Base-by-base conservation (phyloP, 495 filamentous ascomycete genomes). In the Penicillium odoratum region DNA sequence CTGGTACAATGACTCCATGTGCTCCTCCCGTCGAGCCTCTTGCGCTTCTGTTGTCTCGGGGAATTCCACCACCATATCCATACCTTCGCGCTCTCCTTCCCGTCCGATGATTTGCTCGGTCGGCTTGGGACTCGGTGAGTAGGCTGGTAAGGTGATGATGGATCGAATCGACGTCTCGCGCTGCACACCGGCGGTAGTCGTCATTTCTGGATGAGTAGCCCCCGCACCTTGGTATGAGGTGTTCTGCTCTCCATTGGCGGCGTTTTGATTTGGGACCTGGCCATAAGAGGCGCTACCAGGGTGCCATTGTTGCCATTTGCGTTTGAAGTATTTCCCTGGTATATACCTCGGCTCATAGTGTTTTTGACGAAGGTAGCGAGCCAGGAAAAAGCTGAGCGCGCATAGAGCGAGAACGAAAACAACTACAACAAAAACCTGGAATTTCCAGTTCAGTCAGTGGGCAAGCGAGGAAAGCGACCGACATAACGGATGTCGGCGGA, bases 1-100 rank as follows among this genome's bases (percentile, higher is more conserved):
- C 66, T 96, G 90, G 72, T 96, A 98, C 26, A 98, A 70, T 7
- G 89, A 81, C 46, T 93, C 89, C 94, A 98, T 98, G 65, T 98
- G 88, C 33, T 89, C 85, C 55, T 98, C 93, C n/a, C 94, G 81
- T 36, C 92, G 77, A 3, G 69, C 71, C 65, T 98, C 94, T 63
- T 94, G 85, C 48, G 93, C 87, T 25, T 88, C 83, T 4, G 69
- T 70, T 0, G 84, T 86, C 60, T 93, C 89, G 1, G 89, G 88
- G 55, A 83, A 88, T 69, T 98, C 94, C 30, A 98, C 76, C 4
- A 98, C 93, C 34, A 90, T 82, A 63, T 98, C 94, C 61, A 98
- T 93, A 4, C 94, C 94, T 44, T 77, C 93, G 28, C 94, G 83
- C 68, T 98, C 94, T 33, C 94, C 94, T 71, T 95, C 94, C 0